phyloP scores from a whole-genome alignment of 1,284 basidiomycete genomes.

The Sporisorium graminicola region DNA sequence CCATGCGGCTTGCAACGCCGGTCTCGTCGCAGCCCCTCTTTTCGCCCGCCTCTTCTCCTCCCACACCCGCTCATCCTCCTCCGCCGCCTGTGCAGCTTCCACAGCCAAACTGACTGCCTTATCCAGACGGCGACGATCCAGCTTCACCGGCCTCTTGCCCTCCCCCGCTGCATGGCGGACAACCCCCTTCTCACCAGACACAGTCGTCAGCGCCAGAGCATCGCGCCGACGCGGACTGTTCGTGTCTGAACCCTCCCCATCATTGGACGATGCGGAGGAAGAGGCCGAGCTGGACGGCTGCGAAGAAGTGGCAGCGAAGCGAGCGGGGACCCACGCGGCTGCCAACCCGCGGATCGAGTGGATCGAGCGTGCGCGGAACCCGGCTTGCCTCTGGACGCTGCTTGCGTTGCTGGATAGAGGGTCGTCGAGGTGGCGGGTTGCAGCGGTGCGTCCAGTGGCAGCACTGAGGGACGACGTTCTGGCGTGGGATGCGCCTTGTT shows the following conservation, averaged over 20 bases:
- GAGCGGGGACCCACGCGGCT: constrained; percentile 40
- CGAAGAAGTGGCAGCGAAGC: constrained; percentile 28
- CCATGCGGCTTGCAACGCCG: background rate
- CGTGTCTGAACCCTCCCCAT: constrained; percentile 8
- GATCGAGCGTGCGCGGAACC: constrained; percentile 45
- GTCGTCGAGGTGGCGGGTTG: constrained; percentile 9
- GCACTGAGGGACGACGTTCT: constrained; percentile 22
- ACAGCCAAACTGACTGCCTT: constrained; percentile 57
- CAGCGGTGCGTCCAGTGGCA: background rate
- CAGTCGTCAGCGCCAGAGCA: constrained; percentile 10
- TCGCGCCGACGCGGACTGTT: constrained; percentile 12
- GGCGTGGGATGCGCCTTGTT: background rate
- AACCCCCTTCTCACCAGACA: background rate
- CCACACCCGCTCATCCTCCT: constrained; percentile 51
- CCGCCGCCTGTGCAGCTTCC: constrained; percentile 54
- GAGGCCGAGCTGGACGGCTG: constrained; percentile 19
- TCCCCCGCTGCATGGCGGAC: background rate
- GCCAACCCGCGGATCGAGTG: constrained; percentile 42
- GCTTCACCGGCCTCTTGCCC: constrained; percentile 32
- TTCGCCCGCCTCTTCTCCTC: constrained; percentile 27
- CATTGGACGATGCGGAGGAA: constrained; percentile 11
- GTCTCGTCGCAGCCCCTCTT: background rate
- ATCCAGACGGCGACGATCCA: constrained; percentile 49
- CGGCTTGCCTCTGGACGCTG: constrained; percentile 25
- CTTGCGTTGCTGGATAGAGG: constrained; percentile 19